Percentiles rank a stretch among this genome's conserved stretches.
Evolutionary conservation across 2,329 filamentous ascomycete species (phyloP).

Genomic region (Zymoseptoria tritici): DNA sequence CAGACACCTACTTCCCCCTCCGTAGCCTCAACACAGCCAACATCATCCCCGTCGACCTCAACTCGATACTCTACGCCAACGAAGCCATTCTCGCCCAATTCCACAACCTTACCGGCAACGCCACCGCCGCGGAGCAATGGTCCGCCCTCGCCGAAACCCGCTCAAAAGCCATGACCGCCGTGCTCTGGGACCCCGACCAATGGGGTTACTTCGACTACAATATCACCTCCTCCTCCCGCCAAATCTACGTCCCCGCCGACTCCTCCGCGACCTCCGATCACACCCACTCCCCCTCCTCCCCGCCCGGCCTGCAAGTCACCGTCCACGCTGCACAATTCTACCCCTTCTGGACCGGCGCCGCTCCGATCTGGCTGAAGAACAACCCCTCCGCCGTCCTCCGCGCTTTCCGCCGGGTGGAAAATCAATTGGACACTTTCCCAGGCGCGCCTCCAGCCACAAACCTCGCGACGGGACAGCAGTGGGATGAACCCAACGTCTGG

Average conservation of each 20-base stretch:
- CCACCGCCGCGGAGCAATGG: slow-evolving; percentile 45
- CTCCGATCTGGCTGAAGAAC: slow-evolving; percentile 48
- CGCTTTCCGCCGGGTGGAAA: slow-evolving; percentile 48
- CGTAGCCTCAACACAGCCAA: slow-evolving; percentile 54
- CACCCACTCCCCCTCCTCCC: slow-evolving; percentile 31
- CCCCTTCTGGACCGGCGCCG: slow-evolving; percentile 63
- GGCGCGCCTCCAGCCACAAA: slow-evolving; percentile 60
- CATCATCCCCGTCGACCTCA: slow-evolving; percentile 58
- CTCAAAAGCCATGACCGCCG: slow-evolving; percentile 53
- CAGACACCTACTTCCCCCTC: slow-evolving; percentile 58
- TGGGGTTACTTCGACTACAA: slow-evolving; percentile 65
- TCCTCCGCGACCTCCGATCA: slow-evolving; percentile 32
- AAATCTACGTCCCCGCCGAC: slow-evolving; percentile 48
- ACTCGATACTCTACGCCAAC: slow-evolving; percentile 61
- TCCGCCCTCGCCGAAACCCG: slow-evolving; percentile 44
- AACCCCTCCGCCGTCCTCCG: slow-evolving; percentile 52
- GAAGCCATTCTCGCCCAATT: slow-evolving; percentile 54
- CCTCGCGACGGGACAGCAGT: slow-evolving; percentile 55
- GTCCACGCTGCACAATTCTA: slow-evolving; percentile 57
- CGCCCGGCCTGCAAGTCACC: slow-evolving; percentile 49
- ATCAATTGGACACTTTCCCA: slow-evolving; percentile 44
- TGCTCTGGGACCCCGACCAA: slow-evolving; percentile 59
- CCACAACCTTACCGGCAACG: slow-evolving; percentile 46
- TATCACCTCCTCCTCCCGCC: slow-evolving; percentile 50
- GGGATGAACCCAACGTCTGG: slow-evolving; percentile 66